Percentiles rank a stretch among this genome's conserved stretches.
phyloP scores from a whole-genome alignment of 1,284 basidiomycete species.

The Lentinula novae-zelandiae region DNA sequence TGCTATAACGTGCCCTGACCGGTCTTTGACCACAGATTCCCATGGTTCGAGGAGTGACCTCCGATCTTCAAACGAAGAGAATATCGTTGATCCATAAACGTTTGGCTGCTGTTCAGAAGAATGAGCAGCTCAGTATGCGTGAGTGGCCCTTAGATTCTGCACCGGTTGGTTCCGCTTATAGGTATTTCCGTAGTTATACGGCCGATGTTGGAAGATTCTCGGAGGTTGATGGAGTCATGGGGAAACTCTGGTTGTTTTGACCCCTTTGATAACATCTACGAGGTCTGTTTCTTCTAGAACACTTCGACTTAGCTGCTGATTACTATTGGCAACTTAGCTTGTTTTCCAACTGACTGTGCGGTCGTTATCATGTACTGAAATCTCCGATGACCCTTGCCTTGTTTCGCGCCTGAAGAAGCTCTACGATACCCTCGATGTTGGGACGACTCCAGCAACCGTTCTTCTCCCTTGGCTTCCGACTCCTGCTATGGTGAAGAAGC shows the following conservation, averaged over 20 bases:
- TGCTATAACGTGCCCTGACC: conserved; percentile 1
- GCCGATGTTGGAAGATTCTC: conserved; percentile 58
- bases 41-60: conserved; percentile 68
- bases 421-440: conserved; percentile 62
- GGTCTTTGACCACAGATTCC: conserved; percentile 47
- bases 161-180: conserved; percentile 16
- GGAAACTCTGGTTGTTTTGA: conserved; percentile 57
- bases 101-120: conserved; percentile 55
- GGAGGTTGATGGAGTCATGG: conserved; percentile 56
- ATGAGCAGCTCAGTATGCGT: conserved; percentile 56
- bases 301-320: neutral
- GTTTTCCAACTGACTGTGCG: conserved; percentile 70
- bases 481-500: conserved; percentile 62
- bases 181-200: conserved; percentile 47
- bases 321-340: conserved; percentile 57
- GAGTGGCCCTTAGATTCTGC: conserved; percentile 26
- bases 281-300: conserved; percentile 38
- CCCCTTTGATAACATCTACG: conserved; percentile 67
- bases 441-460: conserved; percentile 67
- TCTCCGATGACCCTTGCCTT: conserved; percentile 56
- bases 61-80: conserved; percentile 55
- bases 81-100: conserved; percentile 68
- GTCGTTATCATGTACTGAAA: conserved; percentile 59
- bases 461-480: conserved; percentile 71
- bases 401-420: conserved; percentile 57